Evolutionary conservation across 2,329 filamentous ascomycete species (phyloP).

Genomic region (Tricladium varicosporioides): DNA sequence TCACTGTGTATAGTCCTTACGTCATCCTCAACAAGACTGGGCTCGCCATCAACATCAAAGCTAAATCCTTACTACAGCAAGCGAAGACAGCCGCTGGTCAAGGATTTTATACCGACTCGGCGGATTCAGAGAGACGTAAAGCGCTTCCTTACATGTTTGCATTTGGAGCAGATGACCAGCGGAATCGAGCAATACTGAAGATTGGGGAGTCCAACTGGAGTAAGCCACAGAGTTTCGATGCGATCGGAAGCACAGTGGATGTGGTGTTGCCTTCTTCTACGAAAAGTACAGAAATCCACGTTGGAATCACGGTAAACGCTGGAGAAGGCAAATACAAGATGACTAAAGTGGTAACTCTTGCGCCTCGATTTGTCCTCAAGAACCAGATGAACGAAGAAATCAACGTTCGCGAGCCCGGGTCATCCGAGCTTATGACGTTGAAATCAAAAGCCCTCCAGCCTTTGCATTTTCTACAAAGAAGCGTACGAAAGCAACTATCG

Average conservation of each 20-base stretch:
- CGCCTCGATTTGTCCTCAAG: constrained; percentile 89
- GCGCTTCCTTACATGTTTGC: constrained; percentile 95
- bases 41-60: constrained; percentile 80
- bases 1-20: constrained; percentile 93
- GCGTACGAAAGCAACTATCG: constrained; percentile 81
- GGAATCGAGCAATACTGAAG: constrained; percentile 85
- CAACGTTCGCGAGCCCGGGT: constrained; percentile 86
- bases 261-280: constrained; percentile 75
- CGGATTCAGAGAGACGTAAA: constrained; percentile 59
- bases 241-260: constrained; percentile 89
- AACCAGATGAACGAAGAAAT: constrained; percentile 90
- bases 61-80: constrained; percentile 83
- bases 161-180: constrained; percentile 81
- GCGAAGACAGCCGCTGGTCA: constrained; percentile 83
- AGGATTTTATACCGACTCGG: constrained; percentile 52
- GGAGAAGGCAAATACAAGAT: constrained; percentile 98
- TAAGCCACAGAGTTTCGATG: constrained; percentile 96
- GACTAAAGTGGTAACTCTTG: constrained; percentile 90
- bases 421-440: constrained; percentile 78
- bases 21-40: constrained; percentile 95
- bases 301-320: constrained; percentile 83
- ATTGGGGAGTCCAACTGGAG: constrained; percentile 93
- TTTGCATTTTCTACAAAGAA: constrained; percentile 84
- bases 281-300: constrained; percentile 77
- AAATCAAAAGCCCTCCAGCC: constrained; percentile 78